These are phyloP conservation scores for Teratosphaeria viscida DNA, from an alignment of 2,329 filamentous ascomycete species.

Conservation along the genomic window DNA sequence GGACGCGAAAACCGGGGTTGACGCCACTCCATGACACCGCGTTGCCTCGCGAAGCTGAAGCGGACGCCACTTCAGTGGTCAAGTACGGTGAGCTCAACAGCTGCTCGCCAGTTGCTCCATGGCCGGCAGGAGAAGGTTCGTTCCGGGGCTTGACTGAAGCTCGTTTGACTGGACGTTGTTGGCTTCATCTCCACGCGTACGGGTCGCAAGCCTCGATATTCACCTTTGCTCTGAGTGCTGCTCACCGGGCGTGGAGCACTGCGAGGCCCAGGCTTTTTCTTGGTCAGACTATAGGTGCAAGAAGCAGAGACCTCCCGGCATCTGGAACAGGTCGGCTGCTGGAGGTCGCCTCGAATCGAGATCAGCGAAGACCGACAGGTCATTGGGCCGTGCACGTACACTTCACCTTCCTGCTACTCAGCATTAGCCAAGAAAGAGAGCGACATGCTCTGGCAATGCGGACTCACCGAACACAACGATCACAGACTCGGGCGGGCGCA, in stretches of 20 bases:
- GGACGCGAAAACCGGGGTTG: neutral
- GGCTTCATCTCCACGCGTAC: neutral
- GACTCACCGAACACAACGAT: neutral
- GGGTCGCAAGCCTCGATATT: neutral
- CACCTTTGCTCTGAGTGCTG: neutral
- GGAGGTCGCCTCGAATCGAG: neutral
- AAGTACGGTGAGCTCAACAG: neutral
- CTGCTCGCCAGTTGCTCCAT: neutral
- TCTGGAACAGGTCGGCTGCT: neutral
- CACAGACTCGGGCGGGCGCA: neutral
- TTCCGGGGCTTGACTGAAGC: neutral
- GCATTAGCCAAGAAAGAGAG: neutral
- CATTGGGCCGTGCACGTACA: neutral
- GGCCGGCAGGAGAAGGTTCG: neutral
- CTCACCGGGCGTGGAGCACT: neutral
- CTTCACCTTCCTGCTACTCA: neutral
- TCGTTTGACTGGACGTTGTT: neutral
- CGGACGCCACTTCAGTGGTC: neutral
- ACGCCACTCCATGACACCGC: neutral
- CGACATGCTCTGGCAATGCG: neutral
- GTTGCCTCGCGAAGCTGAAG: neutral
- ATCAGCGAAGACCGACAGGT: neutral
- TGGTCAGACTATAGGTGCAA: neutral
- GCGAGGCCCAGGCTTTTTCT: neutral
- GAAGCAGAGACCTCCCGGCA: neutral